Base-by-base conservation (phyloP, 148 eudicot genomes). In the Cornus florida region DNA sequence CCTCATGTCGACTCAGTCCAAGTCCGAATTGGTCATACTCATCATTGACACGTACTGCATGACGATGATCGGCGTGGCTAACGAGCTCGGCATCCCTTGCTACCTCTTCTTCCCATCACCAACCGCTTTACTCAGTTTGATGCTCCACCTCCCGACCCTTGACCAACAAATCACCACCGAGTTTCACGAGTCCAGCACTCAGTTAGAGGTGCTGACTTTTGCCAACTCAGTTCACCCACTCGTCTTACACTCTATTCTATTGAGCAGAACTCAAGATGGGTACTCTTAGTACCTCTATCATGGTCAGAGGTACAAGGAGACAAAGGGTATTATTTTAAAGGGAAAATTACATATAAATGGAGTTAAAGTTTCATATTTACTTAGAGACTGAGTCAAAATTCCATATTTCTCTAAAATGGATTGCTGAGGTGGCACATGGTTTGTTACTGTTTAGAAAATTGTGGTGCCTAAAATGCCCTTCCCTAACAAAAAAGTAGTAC, bases 311-410 rank as follows among this genome's bases (percentile, higher is more conserved):
- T 80, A 73, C 48, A 74, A 79, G 59, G 80, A 83, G 41, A 31
- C 86, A 0, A 83, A 87, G 46, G 92, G 94, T 2, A 77, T 91
- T 43, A 32, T 91, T 0, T n/a, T n/a, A n/a, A n/a, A n/a, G n/a
- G n/a, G n/a, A n/a, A n/a, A n/a, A n/a, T n/a, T n/a, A n/a, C n/a
- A n/a, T n/a, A n/a, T n/a, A n/a, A n/a, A n/a, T n/a, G n/a, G n/a
- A n/a, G n/a, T n/a, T n/a, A n/a, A n/a, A n/a, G n/a, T n/a, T n/a
- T n/a, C n/a, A n/a, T n/a, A n/a, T n/a, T n/a, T n/a, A n/a, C n/a
- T n/a, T n/a, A n/a, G n/a, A n/a, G n/a, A n/a, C n/a, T n/a, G n/a
- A n/a, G n/a, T n/a, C n/a, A n/a, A n/a, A n/a, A n/a, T n/a, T n/a
- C n/a, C n/a, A n/a, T n/a, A n/a, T n/a, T n/a, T n/a, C n/a, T n/a